phyloP scores from a whole-genome alignment of 176 grass and related monocot species.

The Carex pumila region DNA sequence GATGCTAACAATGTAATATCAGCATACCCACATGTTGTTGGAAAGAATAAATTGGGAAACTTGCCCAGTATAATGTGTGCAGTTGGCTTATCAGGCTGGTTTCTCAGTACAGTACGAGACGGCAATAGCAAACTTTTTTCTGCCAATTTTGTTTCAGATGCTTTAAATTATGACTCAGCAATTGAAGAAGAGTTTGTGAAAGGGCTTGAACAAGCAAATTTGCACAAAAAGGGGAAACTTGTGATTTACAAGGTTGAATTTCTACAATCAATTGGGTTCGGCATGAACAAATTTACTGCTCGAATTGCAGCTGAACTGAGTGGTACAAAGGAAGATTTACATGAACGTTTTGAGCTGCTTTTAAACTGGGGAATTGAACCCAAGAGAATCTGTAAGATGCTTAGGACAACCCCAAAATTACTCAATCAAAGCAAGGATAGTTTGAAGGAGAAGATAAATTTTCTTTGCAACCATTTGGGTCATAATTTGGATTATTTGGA shows the following conservation, averaged over 20 bases:
- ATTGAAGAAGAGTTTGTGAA: conserved; percentile 44
- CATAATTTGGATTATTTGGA: conserved; percentile 66
- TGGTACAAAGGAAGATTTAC: conserved; percentile 40
- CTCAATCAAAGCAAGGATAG: conserved; percentile 69
- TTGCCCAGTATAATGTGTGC: conserved; percentile 45
- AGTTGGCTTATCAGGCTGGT: conserved; percentile 37
- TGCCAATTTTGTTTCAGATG: conserved; percentile 42
- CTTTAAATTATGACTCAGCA: conserved; percentile 33
- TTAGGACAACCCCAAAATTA: conserved; percentile 46
- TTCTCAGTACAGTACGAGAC: conserved; percentile 42
- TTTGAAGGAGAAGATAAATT: conserved; percentile 61
- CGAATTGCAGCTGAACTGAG: conserved; percentile 26
- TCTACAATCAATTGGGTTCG: conserved; percentile 71
- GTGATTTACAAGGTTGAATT: conserved; percentile 52
- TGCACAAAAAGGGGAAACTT: conserved; percentile 25
- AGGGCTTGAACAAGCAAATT: conserved; percentile 45
- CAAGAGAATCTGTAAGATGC: conserved; percentile 58
- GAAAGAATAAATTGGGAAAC: conserved; percentile 61
- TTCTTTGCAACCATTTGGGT: conserved; percentile 53
- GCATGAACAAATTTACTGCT: conserved; percentile 42
- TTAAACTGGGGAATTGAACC: conserved; percentile 57
- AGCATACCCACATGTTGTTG: conserved; percentile 54
- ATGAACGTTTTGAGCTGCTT: conserved; percentile 58
- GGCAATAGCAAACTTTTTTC: conserved; percentile 38
- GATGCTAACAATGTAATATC: conserved; percentile 22